Evolutionary conservation across 495 filamentous ascomycete species (phyloP), one percentile per base, ranked within the genome.

Genomic region (Aspergillus nidulans): DNA sequence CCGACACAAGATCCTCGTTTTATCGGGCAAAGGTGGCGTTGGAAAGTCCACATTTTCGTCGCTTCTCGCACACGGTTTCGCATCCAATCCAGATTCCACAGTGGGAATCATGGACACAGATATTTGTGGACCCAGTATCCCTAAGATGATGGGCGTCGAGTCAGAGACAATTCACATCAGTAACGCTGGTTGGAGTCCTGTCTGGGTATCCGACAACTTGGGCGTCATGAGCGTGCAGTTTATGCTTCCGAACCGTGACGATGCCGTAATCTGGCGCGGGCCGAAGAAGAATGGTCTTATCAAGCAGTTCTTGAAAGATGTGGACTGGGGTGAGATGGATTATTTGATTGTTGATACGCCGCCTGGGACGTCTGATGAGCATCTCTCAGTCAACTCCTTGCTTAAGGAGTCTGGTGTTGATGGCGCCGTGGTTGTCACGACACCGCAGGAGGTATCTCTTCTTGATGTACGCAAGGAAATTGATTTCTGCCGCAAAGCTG

Each of bases 261-360:
- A 94, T 57, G 95, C 94, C 3, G 85, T 97, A 12, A 97, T 98
- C 55, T 98, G 94, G 95, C 79, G 92, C 24, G 94, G 94, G 0
- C 87, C 95, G 4, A 98, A 97, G 79, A 98, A 97, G 81, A 98
- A 96, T 63, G 94, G 94, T 1, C 68, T 98, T 53, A 97, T 98
- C 66, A 98, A 97, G 75, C 88, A 92, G 70, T 98, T 98, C 62
- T 64, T 98, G 23, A 95, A 92, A 70, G 95, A 98, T 67, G 95
- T 97, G 21, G 90, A 92, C 64, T 97, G 95, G 94, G 94, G 95
- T 10, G 87, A 92, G 56, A 73, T 97, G 70, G 95, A 98, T 59
- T 95, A 89, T 62, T 60, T 98, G 59, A 77, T 98, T 28, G 90
- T 97, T 0, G 94, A 98, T 64, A 98, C 94, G 2, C 94, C 95